phyloP scores from a whole-genome alignment of 495 filamentous ascomycete genomes.

The Xylaria castorea region DNA sequence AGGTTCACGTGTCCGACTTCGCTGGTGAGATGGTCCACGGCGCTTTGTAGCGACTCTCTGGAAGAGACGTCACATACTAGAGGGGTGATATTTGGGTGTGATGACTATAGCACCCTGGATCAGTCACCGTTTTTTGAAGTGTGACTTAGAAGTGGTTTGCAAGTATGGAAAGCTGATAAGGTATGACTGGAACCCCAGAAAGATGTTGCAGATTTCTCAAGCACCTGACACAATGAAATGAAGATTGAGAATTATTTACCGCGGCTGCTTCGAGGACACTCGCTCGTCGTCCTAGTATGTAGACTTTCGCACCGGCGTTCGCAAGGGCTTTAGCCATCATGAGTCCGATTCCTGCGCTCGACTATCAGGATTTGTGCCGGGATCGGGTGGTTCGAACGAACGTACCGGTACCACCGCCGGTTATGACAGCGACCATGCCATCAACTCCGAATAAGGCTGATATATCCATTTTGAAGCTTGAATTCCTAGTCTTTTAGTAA shows the following conservation, averaged over 20 bases:
- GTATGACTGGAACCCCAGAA: background rate
- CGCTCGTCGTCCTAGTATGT: slow-evolving; percentile 68
- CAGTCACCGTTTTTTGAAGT: background rate
- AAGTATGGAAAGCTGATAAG: background rate
- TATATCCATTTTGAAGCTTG: slow-evolving; percentile 26
- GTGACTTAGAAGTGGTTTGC: background rate
- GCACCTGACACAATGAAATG: background rate
- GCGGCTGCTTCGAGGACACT: slow-evolving; percentile 57
- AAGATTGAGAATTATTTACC: background rate
- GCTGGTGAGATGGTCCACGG: slow-evolving; percentile 53
- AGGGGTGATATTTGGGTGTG: slow-evolving; percentile 54
- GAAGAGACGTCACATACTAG: slow-evolving; percentile 65
- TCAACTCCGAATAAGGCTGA: slow-evolving; percentile 55
- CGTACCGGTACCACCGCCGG: slow-evolving; percentile 62
- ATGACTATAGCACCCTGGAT: background rate
- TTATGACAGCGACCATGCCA: slow-evolving; percentile 62
- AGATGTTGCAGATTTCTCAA: background rate
- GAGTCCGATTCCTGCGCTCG: slow-evolving; percentile 63
- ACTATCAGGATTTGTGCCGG: background rate
- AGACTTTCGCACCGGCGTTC: slow-evolving; percentile 71
- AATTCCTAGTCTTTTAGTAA: background rate
- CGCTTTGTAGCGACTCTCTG: slow-evolving; percentile 56
- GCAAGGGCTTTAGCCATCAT: slow-evolving; percentile 71
- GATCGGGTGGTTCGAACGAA: background rate
- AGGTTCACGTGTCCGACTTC: slow-evolving; percentile 63